Conservation (phyloP, 1,139 yeast genomes). For the Arxiozyma bovina region DNA sequence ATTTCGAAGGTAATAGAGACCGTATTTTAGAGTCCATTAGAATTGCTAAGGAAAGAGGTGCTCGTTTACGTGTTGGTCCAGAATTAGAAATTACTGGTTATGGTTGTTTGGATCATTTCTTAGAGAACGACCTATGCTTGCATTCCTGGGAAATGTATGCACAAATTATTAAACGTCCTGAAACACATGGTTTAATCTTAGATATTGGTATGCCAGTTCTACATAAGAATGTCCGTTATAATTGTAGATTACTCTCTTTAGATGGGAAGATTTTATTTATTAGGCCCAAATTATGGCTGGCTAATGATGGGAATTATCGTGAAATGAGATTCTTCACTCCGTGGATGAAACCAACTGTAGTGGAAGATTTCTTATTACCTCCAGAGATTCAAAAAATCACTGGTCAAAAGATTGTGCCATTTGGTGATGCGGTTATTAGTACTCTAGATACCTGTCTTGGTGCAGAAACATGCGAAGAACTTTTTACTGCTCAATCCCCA, state of each 20-base stretch:
- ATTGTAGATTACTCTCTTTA: slow-evolving; percentile 77
- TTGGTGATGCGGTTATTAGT: slow-evolving; percentile 85
- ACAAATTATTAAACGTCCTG: slow-evolving; percentile 56
- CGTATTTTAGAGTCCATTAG: slow-evolving; percentile 74
- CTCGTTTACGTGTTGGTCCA: slow-evolving; percentile 88
- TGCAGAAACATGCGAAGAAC: slow-evolving; percentile 94
- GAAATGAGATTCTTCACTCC: slow-evolving; percentile 97
- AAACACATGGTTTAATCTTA: slow-evolving; percentile 64
- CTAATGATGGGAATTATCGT: slow-evolving; percentile 95
- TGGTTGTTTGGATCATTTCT: slow-evolving; percentile 92
- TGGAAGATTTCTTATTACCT: slow-evolving; percentile 68
- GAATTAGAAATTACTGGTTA: slow-evolving; percentile 91
- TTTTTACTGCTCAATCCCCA: slow-evolving; percentile 93
- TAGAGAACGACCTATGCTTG: slow-evolving; percentile 78
- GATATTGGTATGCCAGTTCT: slow-evolving; percentile 94
- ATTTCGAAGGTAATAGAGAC: slow-evolving; percentile 93
- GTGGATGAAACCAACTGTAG: slow-evolving; percentile 72
- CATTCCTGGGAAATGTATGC: slow-evolving; percentile 95
- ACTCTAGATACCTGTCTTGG: slow-evolving; percentile 85
- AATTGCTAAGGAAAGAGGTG: slow-evolving; percentile 66
- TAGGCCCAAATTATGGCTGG: slow-evolving; percentile 85
- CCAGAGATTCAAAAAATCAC: slow-evolving; percentile 51
- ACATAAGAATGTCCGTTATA: slow-evolving; percentile 81
- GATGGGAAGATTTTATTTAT: slow-evolving; percentile 74
- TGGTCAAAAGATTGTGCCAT: slow-evolving; percentile 56